These are phyloP conservation scores for Epichloe uncinata DNA, from an alignment of 2,329 filamentous ascomycete genomes.

Conservation along the genomic window DNA sequence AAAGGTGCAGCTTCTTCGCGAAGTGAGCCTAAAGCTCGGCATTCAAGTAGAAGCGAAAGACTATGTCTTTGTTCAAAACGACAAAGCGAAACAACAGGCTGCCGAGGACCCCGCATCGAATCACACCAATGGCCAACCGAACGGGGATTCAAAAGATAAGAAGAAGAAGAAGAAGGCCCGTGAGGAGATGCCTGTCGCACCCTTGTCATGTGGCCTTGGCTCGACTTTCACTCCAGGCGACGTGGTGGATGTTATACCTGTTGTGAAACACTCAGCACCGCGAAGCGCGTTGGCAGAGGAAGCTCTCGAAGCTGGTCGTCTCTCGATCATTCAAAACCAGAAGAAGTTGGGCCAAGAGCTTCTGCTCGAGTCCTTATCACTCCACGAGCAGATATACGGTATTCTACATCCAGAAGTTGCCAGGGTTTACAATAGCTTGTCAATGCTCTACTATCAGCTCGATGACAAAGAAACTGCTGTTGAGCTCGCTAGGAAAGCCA, in stretches of 20 bases:
- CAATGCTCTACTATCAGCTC: constrained; percentile 93
- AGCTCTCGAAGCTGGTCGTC: constrained; percentile 85
- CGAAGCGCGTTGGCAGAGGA: constrained; percentile 88
- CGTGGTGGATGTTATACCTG: constrained; percentile 80
- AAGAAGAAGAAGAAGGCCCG: constrained; percentile 55
- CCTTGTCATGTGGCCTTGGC: constrained; percentile 26
- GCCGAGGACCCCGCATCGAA: constrained; percentile 19
- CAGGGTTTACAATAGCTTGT: constrained; percentile 85
- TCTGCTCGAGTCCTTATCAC: constrained; percentile 83
- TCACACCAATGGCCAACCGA: constrained; percentile 25
- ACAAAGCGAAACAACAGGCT: constrained; percentile 18
- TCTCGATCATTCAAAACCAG: constrained; percentile 91
- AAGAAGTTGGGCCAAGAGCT: constrained; percentile 93
- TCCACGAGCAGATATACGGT: constrained; percentile 98
- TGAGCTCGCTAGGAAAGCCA: constrained; percentile 89
- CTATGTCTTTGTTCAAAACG: constrained; percentile 22
- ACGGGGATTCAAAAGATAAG: constrained; percentile 27
- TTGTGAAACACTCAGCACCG: constrained; percentile 88
- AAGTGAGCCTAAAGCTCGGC: constrained; percentile 78
- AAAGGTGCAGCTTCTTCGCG: constrained; percentile 74
- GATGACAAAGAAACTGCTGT: constrained; percentile 95
- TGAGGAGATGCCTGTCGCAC: constrained; percentile 37
- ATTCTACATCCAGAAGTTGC: constrained; percentile 95
- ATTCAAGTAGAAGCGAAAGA: constrained; percentile 70
- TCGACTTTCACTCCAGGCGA: constrained; percentile 65